phyloP scores from a whole-genome alignment of 176 grass and related monocot genomes.

The Canna indica region DNA sequence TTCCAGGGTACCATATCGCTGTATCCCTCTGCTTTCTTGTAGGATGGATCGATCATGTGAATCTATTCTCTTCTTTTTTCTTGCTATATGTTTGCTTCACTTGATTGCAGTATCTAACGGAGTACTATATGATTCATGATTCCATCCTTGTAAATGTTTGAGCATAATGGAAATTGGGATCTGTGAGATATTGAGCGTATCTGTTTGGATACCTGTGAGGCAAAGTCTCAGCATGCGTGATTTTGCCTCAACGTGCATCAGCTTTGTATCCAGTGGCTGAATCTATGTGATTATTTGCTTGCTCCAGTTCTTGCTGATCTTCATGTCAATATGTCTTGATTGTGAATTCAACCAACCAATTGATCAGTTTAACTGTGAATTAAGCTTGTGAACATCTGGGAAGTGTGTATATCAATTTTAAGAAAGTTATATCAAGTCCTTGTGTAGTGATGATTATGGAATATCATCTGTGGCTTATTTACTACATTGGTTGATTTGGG shows the following conservation, averaged over 20 bases:
- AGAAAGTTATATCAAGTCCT: not conserved
- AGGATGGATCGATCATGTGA: not conserved
- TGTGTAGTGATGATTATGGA: not conserved
- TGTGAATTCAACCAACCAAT: not conserved
- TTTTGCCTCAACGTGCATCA: not conserved
- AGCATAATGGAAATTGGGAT: not conserved
- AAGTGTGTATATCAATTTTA: not conserved
- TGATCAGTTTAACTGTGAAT: not conserved
- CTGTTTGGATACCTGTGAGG: not conserved
- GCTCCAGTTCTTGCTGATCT: not conserved
- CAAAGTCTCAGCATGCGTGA: not conserved
- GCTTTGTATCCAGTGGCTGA: not conserved
- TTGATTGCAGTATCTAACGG: not conserved
- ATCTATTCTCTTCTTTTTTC: not conserved
- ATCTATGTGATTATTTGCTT: not conserved
- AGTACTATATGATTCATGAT: not conserved
- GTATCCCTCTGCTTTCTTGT: not conserved
- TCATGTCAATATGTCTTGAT: no score
- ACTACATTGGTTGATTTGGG: not conserved
- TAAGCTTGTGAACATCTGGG: not conserved
- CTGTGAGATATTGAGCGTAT: not conserved
- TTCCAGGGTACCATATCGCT: not conserved
- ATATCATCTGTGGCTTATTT: not conserved
- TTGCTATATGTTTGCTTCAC: not conserved
- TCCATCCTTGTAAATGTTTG: not conserved